Evolutionary conservation across 2,329 filamentous ascomycete species (phyloP).

Genomic region (Penicillium polonicum): DNA sequence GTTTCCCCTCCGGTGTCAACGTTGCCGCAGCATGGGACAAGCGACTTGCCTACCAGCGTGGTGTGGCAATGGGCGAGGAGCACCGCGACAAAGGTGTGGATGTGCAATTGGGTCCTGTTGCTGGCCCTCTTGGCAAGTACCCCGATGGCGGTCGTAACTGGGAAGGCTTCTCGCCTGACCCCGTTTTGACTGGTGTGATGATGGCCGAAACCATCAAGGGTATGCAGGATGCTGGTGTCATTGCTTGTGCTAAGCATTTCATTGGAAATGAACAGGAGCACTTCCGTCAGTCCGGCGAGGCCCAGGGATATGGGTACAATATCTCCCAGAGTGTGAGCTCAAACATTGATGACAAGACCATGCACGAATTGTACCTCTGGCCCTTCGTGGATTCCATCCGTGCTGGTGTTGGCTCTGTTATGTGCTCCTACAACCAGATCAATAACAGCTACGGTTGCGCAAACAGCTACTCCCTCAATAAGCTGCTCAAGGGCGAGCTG

Average conservation of each 20-base stretch:
- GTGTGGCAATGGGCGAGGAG: conserved; percentile 71
- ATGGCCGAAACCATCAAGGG: conserved; percentile 73
- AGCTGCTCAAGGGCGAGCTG: conserved; percentile 66
- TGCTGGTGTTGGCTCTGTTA: conserved; percentile 63
- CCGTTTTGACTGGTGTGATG: conserved; percentile 69
- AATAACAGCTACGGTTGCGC: conserved; percentile 69
- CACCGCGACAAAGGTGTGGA: conserved; percentile 73
- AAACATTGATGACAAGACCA: conserved; percentile 63
- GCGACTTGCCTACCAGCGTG: conserved; percentile 66
- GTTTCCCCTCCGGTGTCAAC: conserved; percentile 75
- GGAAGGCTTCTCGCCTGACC: conserved; percentile 68
- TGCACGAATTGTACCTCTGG: conserved; percentile 65
- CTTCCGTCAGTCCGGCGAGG: conserved; percentile 63
- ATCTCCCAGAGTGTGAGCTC: conserved; percentile 61
- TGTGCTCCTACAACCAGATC: conserved; percentile 73
- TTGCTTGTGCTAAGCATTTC: conserved; percentile 79
- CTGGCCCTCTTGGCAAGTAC: conserved; percentile 68
- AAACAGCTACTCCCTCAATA: conserved; percentile 60
- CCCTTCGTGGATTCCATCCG: conserved; percentile 68
- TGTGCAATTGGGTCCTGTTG: conserved; percentile 73
- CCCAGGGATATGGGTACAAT: conserved; percentile 59
- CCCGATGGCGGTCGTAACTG: conserved; percentile 70
- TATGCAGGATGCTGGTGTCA: conserved; percentile 77
- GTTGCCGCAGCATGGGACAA: conserved; percentile 82
- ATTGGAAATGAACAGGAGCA: conserved; percentile 73